Percentiles rank a stretch among this genome's conserved stretches.
Conservation (phyloP, 2,329 filamentous ascomycete genomes). For the Cladosporium cucumerinum region DNA sequence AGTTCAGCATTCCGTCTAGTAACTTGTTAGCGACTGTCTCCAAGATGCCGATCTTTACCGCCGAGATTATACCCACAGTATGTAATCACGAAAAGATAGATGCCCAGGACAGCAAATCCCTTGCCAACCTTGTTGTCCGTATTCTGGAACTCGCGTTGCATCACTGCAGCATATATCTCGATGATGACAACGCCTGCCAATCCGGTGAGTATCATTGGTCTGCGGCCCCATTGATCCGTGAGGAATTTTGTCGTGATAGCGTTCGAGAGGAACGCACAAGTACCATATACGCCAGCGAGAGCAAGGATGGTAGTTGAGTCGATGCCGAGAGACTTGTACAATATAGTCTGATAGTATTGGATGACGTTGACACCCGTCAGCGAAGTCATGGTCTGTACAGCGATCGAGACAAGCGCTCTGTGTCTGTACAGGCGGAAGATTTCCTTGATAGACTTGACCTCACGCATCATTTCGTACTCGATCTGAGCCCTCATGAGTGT, state of each 20-base stretch:
- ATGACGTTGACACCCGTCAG: slow-evolving; percentile 59
- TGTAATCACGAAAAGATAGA: slow-evolving; percentile 56
- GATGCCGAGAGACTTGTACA: slow-evolving; percentile 56
- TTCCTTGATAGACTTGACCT: slow-evolving; percentile 51
- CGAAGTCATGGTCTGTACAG: slow-evolving; percentile 57
- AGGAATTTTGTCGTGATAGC: slow-evolving; percentile 51
- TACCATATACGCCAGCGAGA: slow-evolving; percentile 55
- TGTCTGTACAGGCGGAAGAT: slow-evolving; percentile 53
- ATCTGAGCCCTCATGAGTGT: slow-evolving; percentile 47
- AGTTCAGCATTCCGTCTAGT: slow-evolving; percentile 26
- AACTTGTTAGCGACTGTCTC: slow-evolving; percentile 11
- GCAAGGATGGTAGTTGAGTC: slow-evolving; percentile 50
- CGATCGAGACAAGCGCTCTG: slow-evolving; percentile 52
- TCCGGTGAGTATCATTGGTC: slow-evolving; percentile 57
- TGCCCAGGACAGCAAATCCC: slow-evolving; percentile 58
- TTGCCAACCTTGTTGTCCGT: slow-evolving; percentile 55
- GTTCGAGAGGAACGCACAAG: slow-evolving; percentile 51
- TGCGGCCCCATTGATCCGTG: slow-evolving; percentile 57
- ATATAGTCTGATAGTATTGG: slow-evolving; percentile 44
- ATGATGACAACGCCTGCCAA: slow-evolving; percentile 52
- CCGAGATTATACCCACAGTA: slow-evolving; percentile 45
- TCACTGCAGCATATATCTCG: slow-evolving; percentile 58
- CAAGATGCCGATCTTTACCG: neutral
- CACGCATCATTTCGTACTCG: slow-evolving; percentile 56
- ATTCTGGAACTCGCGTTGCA: slow-evolving; percentile 56